These are phyloP conservation scores for Tephrocybe sp. DNA, from an alignment of 768 basidiomycete species.

Conservation along the genomic window DNA sequence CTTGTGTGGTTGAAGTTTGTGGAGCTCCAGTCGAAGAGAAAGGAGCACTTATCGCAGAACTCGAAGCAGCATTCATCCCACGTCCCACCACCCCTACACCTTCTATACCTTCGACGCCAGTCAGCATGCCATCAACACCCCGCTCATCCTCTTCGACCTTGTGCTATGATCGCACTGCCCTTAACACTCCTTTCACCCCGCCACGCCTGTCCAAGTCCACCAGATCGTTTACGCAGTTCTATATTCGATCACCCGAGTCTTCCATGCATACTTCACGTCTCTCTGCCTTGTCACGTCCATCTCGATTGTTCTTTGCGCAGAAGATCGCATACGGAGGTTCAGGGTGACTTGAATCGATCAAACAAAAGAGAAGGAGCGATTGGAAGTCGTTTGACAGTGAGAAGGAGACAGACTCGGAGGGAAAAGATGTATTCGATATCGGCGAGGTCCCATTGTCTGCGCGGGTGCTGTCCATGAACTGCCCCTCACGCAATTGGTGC, in stretches of 20 bases:
- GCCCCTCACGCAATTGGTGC: constrained; percentile 4
- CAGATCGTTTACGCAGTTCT: constrained; percentile 13
- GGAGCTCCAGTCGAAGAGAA: constrained; percentile 10
- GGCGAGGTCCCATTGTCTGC: not conserved
- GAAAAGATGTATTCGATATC: not conserved
- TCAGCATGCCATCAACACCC: constrained; percentile 2
- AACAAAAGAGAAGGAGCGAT: no score
- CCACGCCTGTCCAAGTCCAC: constrained; percentile 14
- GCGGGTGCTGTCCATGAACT: not conserved
- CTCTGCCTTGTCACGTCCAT: constrained; percentile 19
- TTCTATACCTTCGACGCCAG: not conserved
- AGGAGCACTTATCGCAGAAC: constrained; percentile 1
- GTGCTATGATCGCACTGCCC: not conserved
- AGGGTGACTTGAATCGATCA: not conserved
- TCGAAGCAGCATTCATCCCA: constrained; percentile 1
- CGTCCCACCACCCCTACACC: constrained; percentile 7
- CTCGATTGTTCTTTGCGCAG: constrained; percentile 8
- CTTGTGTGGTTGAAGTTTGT: constrained; percentile 23
- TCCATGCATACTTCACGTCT: constrained; percentile 18
- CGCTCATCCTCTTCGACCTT: constrained; percentile 4
- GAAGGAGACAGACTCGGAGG: no score
- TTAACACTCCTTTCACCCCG: constrained; percentile 1
- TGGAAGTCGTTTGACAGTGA: no score
- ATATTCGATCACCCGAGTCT: constrained; percentile 17
- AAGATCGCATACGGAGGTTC: constrained; percentile 6